These are phyloP conservation scores for Leptomonas seymouri DNA, from an alignment of 208 protist genomes.

Conservation along the genomic window DNA sequence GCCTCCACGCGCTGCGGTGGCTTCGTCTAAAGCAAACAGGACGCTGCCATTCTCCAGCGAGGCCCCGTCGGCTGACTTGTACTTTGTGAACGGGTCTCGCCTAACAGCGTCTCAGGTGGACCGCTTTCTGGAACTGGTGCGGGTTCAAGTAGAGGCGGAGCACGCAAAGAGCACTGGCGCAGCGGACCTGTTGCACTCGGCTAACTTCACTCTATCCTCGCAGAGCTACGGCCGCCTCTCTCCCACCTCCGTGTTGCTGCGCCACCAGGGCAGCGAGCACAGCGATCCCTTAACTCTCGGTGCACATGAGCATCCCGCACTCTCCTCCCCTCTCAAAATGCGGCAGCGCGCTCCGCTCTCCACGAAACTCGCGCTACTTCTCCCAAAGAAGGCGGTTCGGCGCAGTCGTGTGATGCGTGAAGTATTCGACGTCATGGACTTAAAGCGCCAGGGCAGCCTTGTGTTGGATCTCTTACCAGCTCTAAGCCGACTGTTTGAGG, in stretches of 20 bases:
- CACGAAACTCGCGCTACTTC: slow-evolving; percentile 15
- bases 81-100: slow-evolving; percentile 59
- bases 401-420: slow-evolving; percentile 57
- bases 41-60: neutral
- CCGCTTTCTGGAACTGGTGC: slow-evolving; percentile 57
- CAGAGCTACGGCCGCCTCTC: slow-evolving; percentile 1
- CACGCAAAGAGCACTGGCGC: neutral
- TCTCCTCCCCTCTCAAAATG: neutral
- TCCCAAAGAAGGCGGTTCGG: slow-evolving; percentile 30
- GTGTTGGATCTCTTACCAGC: slow-evolving; percentile 35
- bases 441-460: slow-evolving; percentile 45
- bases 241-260: neutral
- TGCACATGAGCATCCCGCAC: neutral
- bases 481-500: slow-evolving; percentile 51
- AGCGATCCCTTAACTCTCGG: slow-evolving; percentile 1
- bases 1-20: slow-evolving; percentile 35
- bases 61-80: slow-evolving; percentile 31
- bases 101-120: slow-evolving; percentile 53
- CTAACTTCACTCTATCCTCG: neutral
- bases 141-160: slow-evolving; percentile 30
- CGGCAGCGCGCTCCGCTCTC: slow-evolving; percentile 15
- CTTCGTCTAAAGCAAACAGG: neutral
- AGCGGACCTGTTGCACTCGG: neutral
- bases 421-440: slow-evolving; percentile 68
- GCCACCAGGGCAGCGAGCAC: neutral